Percentiles rank a stretch among this genome's conserved stretches.
phyloP scores from a whole-genome alignment of 345 rosid species.

The Populus nigra region DNA sequence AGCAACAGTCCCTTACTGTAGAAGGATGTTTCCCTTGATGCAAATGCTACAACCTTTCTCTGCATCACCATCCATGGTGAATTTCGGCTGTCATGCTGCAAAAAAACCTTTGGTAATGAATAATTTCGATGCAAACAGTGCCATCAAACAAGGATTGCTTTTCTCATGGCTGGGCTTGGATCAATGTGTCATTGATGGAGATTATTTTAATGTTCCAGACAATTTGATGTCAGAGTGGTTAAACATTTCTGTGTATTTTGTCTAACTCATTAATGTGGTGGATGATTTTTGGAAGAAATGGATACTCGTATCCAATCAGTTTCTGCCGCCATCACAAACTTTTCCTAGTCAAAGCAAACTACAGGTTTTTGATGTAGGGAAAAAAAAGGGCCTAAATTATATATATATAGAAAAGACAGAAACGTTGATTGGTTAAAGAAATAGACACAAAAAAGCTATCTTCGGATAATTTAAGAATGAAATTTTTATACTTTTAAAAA shows the following conservation, averaged over 20 bases:
- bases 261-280: background rate
- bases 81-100: no score
- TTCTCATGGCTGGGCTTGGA: background rate
- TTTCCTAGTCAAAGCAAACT: background rate
- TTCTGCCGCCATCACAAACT: background rate
- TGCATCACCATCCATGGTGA: no score
- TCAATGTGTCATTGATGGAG: background rate
- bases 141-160: no score
- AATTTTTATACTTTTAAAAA: no score
- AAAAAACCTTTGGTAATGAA: no score
- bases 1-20: background rate
- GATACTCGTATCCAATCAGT: background rate
- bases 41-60: background rate
- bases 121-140: no score
- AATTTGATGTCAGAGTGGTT: background rate
- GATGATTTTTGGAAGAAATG: background rate
- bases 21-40: background rate
- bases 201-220: background rate
- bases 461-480: no score
- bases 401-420: no score
- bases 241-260: background rate
- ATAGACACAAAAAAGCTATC: no score
- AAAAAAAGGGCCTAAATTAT: no score
- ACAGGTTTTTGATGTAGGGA: background rate
- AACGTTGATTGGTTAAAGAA: no score